Evolutionary conservation across 495 filamentous ascomycete species (phyloP), one percentile per base, ranked within the genome.

Genomic region (Achaetomiella virescens): DNA sequence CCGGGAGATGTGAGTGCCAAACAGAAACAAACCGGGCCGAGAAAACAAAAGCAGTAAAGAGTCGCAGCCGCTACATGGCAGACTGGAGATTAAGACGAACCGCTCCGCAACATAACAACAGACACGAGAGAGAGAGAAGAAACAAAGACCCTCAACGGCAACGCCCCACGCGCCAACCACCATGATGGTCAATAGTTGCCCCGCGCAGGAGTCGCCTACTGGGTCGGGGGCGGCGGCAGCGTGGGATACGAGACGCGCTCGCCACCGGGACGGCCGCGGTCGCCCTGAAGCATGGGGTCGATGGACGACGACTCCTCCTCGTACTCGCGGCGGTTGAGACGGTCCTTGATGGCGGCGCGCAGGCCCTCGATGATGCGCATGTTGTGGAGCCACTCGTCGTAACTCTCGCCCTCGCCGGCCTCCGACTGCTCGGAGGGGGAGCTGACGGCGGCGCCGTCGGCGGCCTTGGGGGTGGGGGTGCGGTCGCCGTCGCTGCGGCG

Each of bases 381-480:
- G 70, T 91, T 87, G 63, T 91, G 86, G 11, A 96, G 80, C 90
- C 89, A 95, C 35, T 79, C 76, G 57, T 89, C 87, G 61, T 92
- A 85, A 58, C 61, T 66, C 52, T 77, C 72, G 40, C 48, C 52
- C 42, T 77, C 74, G 61, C 83, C 69, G 37, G 63, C 48, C 44
- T 76, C 75, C 1, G 73, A 61, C 44, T 77, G 75, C 46, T 70
- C 64, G 4, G 75, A 68, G 37, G 77, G 66, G 37, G 74, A 74
- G 68, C 72, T 66, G 57, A 72, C 71, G 67, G 50, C 54, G 33
- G 70, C 33, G 29, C 48, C 49, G 31, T 52, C 72, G 25, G 61
- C 64, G 50, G 61, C 82, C 78, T 46, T 80, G n/a, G 81, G 78
- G 2, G 78, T 77, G 35, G 84, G 60, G 6, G 73, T 62, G 4